These are phyloP conservation scores for Globisporangium barbulae DNA, from an alignment of 352 stramenopile species.

Conservation along the genomic window DNA sequence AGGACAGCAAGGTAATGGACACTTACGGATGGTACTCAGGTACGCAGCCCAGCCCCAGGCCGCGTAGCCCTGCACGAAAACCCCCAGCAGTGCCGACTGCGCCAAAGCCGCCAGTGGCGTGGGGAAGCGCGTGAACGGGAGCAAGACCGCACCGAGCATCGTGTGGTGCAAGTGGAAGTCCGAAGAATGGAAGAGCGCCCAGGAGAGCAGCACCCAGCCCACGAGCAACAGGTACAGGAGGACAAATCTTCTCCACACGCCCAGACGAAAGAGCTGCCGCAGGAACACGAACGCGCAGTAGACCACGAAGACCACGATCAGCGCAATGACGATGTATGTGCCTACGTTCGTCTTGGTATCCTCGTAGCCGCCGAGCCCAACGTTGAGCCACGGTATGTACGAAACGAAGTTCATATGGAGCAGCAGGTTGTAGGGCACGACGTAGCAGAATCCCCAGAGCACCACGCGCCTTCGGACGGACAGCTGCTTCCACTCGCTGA, in stretches of 20 bases:
- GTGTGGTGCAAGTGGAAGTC: conserved; percentile 75
- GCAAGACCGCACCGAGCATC: conserved; percentile 56
- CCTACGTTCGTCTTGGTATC: conserved; percentile 32
- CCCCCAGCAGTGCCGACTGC: conserved; percentile 50
- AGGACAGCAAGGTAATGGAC: background rate
- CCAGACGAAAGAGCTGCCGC: conserved; percentile 40
- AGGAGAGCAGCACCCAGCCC: conserved; percentile 39
- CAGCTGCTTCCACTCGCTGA: conserved; percentile 37
- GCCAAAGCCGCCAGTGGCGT: conserved; percentile 47
- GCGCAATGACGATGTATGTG: conserved; percentile 59
- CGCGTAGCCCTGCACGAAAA: conserved; percentile 72
- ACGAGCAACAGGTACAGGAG: conserved; percentile 34
- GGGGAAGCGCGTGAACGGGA: conserved; percentile 72
- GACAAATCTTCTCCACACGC: conserved; percentile 33
- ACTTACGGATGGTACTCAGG: conserved; percentile 61
- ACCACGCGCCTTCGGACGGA: conserved; percentile 31
- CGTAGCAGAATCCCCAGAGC: conserved; percentile 61
- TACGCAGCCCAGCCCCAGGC: conserved; percentile 75
- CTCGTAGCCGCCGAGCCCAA: conserved; percentile 67
- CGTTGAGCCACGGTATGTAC: conserved; percentile 72
- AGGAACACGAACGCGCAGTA: conserved; percentile 36
- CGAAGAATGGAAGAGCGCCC: conserved; percentile 52
- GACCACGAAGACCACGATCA: conserved; percentile 30
- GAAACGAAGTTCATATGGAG: conserved; percentile 75
- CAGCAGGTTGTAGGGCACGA: conserved; percentile 65